Base-by-base conservation (phyloP, 768 basidiomycete genomes). In the Pisolithus orientalis region DNA sequence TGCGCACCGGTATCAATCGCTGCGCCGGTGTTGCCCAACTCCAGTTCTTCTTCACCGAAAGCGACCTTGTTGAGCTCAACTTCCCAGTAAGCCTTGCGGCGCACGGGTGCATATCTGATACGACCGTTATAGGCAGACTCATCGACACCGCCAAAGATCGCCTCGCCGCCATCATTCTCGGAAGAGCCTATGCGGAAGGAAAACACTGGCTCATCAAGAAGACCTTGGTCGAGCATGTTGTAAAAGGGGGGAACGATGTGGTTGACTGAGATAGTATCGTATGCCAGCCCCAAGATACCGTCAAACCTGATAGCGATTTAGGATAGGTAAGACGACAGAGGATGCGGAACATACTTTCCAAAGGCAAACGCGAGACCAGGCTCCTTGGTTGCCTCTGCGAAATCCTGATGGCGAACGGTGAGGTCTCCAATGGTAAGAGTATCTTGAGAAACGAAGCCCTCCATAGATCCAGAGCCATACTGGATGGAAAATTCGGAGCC, bases 71-170 rank as follows among this genome's bases (percentile, higher is more conserved):
- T 78, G 27, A 99, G 85, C 67, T 96, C 93, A 44, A 98, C 92
- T 71, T 98, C 95, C 94, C 94, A 96, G 72, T 96, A 98, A 5
- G 92, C 96, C 78, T 90, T 93, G 61, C 92, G 83, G 61, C 94
- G 85, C 49, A 99, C 77, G 47, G 96, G 95, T 29, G 87, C 92
- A 62, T 98, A 98, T 24, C 68, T 62, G 54, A 99, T 78, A 63
- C 84, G 74, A 67, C 96, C 96, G 5, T 68, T 80, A 74, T 88
- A 97, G 32, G 90, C 87, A 25, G 59, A 59, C 10, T 69, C 49
- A 67, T 99, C 94, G 55, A 97, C 79, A 40, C 94, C 95, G 59
- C 95, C 95, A 57, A 98, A 98, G 53, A 86, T 71, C 32, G 87
- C 91, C 67, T 93, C 91, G 47, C 95, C 94, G 49, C 86, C 91